phyloP scores from a whole-genome alignment of 106 monocot species.

The Dendrobium chrysotoxum region DNA sequence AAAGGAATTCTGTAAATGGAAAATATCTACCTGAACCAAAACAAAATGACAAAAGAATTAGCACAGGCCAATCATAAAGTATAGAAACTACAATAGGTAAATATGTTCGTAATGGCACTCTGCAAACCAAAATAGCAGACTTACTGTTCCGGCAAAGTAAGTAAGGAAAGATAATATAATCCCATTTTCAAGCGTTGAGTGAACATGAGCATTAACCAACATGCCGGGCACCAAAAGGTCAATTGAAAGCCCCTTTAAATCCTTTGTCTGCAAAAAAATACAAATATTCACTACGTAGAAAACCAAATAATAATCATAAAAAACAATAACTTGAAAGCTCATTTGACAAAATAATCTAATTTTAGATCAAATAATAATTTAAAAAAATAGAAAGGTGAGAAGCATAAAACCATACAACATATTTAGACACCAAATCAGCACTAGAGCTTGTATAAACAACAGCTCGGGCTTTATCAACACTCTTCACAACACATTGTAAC shows the following conservation, averaged over 20 bases:
- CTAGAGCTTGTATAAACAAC: constrained; percentile 50
- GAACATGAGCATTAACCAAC: constrained; percentile 86
- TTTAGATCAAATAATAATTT: background rate
- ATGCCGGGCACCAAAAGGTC: constrained; percentile 90
- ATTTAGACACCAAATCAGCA: constrained; percentile 54
- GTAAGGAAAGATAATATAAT: constrained; percentile 88
- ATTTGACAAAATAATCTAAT: background rate
- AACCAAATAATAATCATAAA: background rate
- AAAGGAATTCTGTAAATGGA: constrained; percentile 61
- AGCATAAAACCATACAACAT: constrained; percentile 42
- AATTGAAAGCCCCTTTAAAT: constrained; percentile 82
- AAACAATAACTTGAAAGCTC: background rate
- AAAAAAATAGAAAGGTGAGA: background rate
- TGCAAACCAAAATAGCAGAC: constrained; percentile 4
- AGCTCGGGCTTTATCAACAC: constrained; percentile 56
- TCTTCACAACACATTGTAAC: constrained; percentile 65
- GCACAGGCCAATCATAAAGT: constrained; percentile 1
- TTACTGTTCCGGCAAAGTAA: constrained; percentile 96
- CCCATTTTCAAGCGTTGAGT: constrained; percentile 80
- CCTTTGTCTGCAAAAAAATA: constrained; percentile 43
- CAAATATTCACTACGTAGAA: constrained; percentile 4
- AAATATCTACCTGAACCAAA: constrained; percentile 71
- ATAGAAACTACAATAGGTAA: background rate
- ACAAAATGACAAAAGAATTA: background rate
- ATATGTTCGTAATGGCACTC: background rate